Conservation (phyloP, 2,329 filamentous ascomycete species). For the Ustilaginoidea virens region DNA sequence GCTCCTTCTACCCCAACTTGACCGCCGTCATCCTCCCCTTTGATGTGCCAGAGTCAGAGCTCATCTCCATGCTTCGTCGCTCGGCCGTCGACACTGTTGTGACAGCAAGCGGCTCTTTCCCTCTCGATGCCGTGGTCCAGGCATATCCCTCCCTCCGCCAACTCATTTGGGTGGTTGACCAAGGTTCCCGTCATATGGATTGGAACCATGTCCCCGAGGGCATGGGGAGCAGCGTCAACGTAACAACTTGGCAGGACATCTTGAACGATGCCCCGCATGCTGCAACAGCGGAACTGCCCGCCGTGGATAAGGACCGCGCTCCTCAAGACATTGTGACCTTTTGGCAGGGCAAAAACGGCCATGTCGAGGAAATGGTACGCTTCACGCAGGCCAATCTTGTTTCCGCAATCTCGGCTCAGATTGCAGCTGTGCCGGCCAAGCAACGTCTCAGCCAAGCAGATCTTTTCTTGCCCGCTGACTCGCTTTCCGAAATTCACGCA, state of each 20-base stretch:
- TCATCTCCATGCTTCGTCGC: constrained; percentile 57
- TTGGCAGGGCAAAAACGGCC: constrained; percentile 40
- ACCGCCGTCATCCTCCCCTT: constrained; percentile 77
- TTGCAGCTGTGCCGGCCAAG: constrained; percentile 56
- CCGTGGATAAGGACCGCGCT: constrained; percentile 33
- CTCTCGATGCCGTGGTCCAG: constrained; percentile 57
- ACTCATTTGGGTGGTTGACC: constrained; percentile 84
- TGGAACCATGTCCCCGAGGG: constrained; percentile 82
- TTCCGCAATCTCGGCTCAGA: constrained; percentile 67
- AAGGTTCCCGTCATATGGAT: constrained; percentile 82
- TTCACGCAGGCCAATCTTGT: constrained; percentile 76
- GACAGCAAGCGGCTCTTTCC: constrained; percentile 73
- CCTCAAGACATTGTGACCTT: constrained; percentile 48
- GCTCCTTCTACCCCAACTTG: constrained; percentile 68
- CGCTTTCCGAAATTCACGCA: constrained; percentile 64
- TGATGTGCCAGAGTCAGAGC: constrained; percentile 51
- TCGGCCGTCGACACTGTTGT: constrained; percentile 70
- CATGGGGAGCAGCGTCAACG: constrained; percentile 57
- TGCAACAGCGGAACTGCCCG: constrained; percentile 48
- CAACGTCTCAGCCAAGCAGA: constrained; percentile 64
- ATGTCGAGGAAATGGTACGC: constrained; percentile 55
- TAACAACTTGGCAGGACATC: constrained; percentile 88
- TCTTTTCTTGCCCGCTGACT: constrained; percentile 71
- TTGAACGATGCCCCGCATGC: constrained; percentile 51
- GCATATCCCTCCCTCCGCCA: constrained; percentile 57